phyloP scores from a whole-genome alignment of 2,329 filamentous ascomycete genomes.

The Plectosphaerella plurivora region DNA sequence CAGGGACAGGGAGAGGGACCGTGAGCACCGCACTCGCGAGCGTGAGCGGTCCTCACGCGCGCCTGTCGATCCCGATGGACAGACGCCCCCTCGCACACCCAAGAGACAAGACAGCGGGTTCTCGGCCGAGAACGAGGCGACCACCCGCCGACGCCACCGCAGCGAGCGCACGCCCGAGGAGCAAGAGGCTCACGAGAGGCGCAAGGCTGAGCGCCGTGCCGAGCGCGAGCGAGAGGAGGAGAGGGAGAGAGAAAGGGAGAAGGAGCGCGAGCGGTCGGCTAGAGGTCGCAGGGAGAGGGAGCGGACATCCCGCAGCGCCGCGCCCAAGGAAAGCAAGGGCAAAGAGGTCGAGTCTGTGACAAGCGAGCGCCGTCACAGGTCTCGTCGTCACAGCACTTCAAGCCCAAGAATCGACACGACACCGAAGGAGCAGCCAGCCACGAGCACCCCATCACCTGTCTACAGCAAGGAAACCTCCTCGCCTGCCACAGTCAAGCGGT shows the following conservation, averaged over 20 bases:
- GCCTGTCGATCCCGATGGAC: conserved; percentile 21
- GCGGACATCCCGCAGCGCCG: neutral
- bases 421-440: conserved; percentile 21
- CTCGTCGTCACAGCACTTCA: conserved; percentile 33
- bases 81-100: conserved; percentile 31
- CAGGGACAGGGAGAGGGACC: conserved; percentile 1
- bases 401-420: conserved; percentile 15
- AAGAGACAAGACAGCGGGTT: conserved; percentile 42
- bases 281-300: conserved; percentile 12
- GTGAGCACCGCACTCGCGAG: neutral
- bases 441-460: conserved; percentile 12
- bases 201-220: conserved; percentile 40
- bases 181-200: conserved; percentile 44
- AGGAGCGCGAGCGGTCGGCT: conserved; percentile 3
- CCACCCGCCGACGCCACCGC: conserved; percentile 3
- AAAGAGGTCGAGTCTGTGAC: conserved; percentile 21
- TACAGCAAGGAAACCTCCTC: conserved; percentile 15
- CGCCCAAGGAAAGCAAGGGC: conserved; percentile 23
- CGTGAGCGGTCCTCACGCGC: conserved; percentile 19
- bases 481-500: conserved; percentile 21
- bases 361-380: conserved; percentile 29
- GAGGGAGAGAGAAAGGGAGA: conserved; percentile 4
- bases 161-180: conserved; percentile 40
- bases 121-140: conserved; percentile 31
- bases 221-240: conserved; percentile 29